Evolutionary conservation across 2,329 filamentous ascomycete genomes (phyloP).

Genomic region (Penicillium sp.): DNA sequence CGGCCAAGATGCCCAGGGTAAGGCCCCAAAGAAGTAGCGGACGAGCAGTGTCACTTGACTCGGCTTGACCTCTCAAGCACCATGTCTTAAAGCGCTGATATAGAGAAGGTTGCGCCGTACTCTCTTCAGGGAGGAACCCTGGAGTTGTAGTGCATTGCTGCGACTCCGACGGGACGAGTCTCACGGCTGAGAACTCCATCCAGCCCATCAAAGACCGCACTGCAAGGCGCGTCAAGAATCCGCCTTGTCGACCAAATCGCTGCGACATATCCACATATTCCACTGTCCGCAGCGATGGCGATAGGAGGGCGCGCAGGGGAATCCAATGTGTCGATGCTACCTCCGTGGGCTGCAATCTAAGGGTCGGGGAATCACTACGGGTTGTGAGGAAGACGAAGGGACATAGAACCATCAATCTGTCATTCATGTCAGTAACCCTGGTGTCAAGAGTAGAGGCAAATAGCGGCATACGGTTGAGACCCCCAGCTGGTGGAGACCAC

Average conservation of each 20-base stretch:
- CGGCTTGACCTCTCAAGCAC: slow-evolving; percentile 30
- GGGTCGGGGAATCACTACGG: slow-evolving; percentile 51
- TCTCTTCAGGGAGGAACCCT: slow-evolving; percentile 47
- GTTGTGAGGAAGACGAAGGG: slow-evolving; percentile 65
- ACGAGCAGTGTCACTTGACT: slow-evolving; percentile 32
- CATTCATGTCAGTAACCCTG: slow-evolving; percentile 15
- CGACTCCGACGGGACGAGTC: slow-evolving; percentile 59
- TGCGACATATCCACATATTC: slow-evolving; percentile 63
- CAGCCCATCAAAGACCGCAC: slow-evolving; percentile 57
- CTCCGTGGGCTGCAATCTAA: slow-evolving; percentile 64
- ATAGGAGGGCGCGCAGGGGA: slow-evolving; percentile 58
- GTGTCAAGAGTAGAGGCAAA: neutral
- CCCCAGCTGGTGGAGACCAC: slow-evolving; percentile 65
- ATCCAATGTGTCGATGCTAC: slow-evolving; percentile 69
- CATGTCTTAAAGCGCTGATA: slow-evolving; percentile 29
- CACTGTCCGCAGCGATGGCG: slow-evolving; percentile 56
- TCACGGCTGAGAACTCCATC: slow-evolving; percentile 66
- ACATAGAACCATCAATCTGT: slow-evolving; percentile 64
- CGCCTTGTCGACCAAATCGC: slow-evolving; percentile 55
- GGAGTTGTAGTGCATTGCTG: slow-evolving; percentile 54
- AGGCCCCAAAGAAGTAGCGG: slow-evolving; percentile 65
- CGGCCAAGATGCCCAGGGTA: slow-evolving; percentile 63
- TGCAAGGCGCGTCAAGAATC: slow-evolving; percentile 53
- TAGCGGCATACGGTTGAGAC: slow-evolving; percentile 51
- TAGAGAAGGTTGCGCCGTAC: slow-evolving; percentile 19